Conservation (phyloP, 192 early-diverging fungal species). For the Allomyces javanicus region DNA sequence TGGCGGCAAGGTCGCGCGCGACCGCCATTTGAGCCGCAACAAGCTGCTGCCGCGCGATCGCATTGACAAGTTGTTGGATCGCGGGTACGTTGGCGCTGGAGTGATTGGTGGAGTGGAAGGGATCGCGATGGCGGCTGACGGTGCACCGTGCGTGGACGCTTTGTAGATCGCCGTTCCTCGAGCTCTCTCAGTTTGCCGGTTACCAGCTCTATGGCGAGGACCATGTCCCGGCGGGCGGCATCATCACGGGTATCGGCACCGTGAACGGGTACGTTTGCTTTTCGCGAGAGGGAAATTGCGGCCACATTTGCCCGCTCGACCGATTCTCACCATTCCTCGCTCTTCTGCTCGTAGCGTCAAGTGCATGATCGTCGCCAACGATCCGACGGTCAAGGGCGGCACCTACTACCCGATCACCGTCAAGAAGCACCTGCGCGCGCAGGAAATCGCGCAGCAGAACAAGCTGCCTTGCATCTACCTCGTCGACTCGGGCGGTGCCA, state of each 20-base stretch:
- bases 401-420: conserved; percentile 87
- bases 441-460: conserved; percentile 91
- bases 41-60: conserved; percentile 87
- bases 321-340: not conserved
- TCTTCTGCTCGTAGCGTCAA: conserved; percentile 31
- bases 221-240: conserved; percentile 55
- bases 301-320: not conserved
- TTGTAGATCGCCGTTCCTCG: conserved; percentile 70
- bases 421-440: conserved; percentile 92
- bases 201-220: conserved; percentile 61
- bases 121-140: too few species aligned
- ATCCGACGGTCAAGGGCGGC: conserved; percentile 95
- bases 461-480: conserved; percentile 82
- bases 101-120: too few species aligned
- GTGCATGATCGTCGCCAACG: conserved; percentile 94
- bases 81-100: conserved; percentile 22
- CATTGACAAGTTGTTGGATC: conserved; percentile 57
- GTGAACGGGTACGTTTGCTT: conserved; percentile 46
- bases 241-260: conserved; percentile 91
- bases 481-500: conserved; percentile 89
- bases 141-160: not conserved
- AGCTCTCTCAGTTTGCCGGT: conserved; percentile 84
- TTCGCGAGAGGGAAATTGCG: not conserved
- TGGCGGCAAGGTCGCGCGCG: conserved; percentile 61
- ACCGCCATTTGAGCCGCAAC: conserved; percentile 59